These are phyloP conservation scores for Alternaria novae-zelandiae DNA, from an alignment of 2,329 filamentous ascomycete species.

Conservation along the genomic window DNA sequence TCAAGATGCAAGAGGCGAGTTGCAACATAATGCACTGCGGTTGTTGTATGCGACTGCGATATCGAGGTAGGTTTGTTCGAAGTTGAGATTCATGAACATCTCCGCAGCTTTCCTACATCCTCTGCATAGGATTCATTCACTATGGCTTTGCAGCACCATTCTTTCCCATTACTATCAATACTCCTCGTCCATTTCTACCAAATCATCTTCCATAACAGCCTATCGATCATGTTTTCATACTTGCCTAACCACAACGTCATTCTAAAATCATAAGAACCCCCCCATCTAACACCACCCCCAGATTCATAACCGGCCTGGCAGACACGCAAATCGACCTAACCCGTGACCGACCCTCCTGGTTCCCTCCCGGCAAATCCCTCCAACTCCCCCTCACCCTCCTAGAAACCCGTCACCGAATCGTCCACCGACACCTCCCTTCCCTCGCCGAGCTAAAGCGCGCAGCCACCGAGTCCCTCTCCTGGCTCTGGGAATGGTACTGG, in stretches of 20 bases:
- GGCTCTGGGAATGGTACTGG: constrained; percentile 95
- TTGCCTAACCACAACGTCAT: not conserved
- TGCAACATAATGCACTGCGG: constrained; percentile 66
- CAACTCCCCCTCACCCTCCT: constrained; percentile 73
- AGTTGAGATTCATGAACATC: not conserved
- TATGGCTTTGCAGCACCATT: not conserved
- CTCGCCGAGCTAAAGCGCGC: constrained; percentile 74
- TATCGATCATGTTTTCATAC: not conserved
- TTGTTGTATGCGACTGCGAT: constrained; percentile 78
- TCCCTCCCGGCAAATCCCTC: constrained; percentile 27
- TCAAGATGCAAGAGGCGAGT: constrained; percentile 61
- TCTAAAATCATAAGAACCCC: not conserved
- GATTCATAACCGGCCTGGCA: constrained; percentile 80
- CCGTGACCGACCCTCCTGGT: constrained; percentile 38
- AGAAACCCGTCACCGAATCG: constrained; percentile 86
- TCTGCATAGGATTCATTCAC: not conserved
- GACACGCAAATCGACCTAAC: constrained; percentile 62
- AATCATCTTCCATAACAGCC: not conserved
- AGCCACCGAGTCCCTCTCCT: constrained; percentile 72
- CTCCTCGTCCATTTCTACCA: not conserved
- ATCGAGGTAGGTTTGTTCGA: constrained; percentile 61
- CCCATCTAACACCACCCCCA: constrained; percentile 38
- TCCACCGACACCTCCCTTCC: constrained; percentile 84
- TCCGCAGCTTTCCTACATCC: not conserved
- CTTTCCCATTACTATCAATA: not conserved